Evolutionary conservation across 2,329 filamentous ascomycete species (phyloP).

Genomic region (Cladosporium oxysporum): DNA sequence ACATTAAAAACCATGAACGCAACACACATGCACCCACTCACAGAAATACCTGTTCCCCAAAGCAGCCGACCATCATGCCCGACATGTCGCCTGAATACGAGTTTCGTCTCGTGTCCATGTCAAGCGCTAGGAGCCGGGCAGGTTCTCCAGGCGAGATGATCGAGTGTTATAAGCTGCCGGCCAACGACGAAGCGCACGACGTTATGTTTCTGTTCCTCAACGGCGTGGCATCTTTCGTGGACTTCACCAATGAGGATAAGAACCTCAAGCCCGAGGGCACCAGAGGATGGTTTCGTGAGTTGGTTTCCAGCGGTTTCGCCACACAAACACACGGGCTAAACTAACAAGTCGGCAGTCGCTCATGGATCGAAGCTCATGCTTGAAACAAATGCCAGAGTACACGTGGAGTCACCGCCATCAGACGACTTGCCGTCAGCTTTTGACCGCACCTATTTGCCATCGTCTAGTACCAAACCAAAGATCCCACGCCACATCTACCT

Average conservation of each 20-base stretch:
- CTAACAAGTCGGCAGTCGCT: background rate
- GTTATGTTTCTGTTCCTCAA: background rate
- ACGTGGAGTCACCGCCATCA: slow-evolving; percentile 1
- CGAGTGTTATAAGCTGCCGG: background rate
- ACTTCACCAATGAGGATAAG: background rate
- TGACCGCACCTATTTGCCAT: background rate
- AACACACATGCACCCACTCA: background rate
- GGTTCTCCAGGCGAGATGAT: slow-evolving; percentile 10
- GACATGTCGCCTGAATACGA: background rate
- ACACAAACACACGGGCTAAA: background rate
- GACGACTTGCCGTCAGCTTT: background rate
- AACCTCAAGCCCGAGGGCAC: background rate
- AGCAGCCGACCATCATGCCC: background rate
- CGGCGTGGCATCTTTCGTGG: background rate
- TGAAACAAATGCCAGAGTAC: background rate
- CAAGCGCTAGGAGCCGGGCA: background rate
- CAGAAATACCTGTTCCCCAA: background rate
- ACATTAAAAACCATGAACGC: background rate
- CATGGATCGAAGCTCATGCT: background rate
- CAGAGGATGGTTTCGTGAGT: slow-evolving; percentile 8
- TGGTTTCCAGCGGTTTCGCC: background rate
- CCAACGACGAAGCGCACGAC: background rate
- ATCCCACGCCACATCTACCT: slow-evolving; percentile 1
- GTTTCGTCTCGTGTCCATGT: background rate
- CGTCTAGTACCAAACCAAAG: background rate